Evolutionary conservation across 495 filamentous ascomycete species (phyloP).

Genomic region (Schizothecium vesticola): DNA sequence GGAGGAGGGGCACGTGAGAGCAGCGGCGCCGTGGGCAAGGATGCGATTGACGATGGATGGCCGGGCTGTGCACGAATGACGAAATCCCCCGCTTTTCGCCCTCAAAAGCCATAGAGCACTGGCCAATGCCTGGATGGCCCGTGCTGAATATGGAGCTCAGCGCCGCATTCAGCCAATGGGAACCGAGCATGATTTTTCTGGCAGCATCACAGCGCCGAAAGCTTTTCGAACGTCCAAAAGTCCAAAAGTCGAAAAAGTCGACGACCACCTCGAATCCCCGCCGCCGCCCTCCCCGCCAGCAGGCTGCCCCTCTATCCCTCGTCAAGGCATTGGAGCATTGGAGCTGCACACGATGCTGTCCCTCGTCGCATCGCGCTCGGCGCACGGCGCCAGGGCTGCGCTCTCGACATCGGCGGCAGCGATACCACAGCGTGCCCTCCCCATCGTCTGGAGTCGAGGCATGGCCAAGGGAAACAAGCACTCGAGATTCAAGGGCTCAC

Average conservation of each 20-base stretch:
- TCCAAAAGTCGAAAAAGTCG: not conserved
- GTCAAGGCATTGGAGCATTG: not conserved
- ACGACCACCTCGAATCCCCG: not conserved
- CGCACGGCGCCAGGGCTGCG: slow-evolving; percentile 13
- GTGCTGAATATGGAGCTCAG: not conserved
- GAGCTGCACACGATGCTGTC: slow-evolving; percentile 34
- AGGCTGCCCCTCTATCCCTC: not conserved
- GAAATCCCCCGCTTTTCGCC: slow-evolving; percentile 16
- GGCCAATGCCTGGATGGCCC: not conserved
- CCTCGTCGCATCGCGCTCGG: slow-evolving; percentile 36
- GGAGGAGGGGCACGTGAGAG: slow-evolving; percentile 21
- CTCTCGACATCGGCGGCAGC: slow-evolving; percentile 25
- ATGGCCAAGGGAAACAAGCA: slow-evolving; percentile 37
- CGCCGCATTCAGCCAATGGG: not conserved
- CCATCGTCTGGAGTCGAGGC: slow-evolving; percentile 34
- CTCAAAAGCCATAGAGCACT: not conserved
- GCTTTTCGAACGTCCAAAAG: too few relatives aligned
- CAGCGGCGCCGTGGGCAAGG: not conserved
- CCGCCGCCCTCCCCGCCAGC: not conserved
- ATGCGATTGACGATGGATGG: not conserved
- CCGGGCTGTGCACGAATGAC: slow-evolving; percentile 7
- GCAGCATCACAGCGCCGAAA: not conserved
- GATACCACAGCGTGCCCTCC: slow-evolving; percentile 18
- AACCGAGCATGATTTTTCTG: not conserved
- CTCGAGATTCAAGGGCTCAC: slow-evolving; percentile 22